Conservation (phyloP, 2,329 filamentous ascomycete species). For the Xylaria sp. region DNA sequence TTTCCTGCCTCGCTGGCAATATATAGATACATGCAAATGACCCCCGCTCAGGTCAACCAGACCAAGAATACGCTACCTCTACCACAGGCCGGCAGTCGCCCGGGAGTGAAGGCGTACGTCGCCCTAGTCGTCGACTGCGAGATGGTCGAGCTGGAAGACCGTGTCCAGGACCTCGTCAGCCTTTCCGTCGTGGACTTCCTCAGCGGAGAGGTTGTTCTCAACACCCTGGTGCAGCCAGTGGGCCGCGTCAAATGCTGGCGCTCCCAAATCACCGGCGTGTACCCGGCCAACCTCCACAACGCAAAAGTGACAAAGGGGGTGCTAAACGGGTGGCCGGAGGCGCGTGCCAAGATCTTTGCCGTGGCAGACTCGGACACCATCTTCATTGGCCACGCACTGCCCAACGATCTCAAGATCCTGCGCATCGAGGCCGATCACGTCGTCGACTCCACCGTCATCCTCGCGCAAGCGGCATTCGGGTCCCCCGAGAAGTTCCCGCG, state of each 20-base stretch:
- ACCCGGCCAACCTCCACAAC: constrained; percentile 39
- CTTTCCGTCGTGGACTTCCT: constrained; percentile 49
- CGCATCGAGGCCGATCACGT: constrained; percentile 49
- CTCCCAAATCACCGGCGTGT: constrained; percentile 48
- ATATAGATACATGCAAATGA: too few species aligned
- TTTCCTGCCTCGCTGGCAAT: background rate
- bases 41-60: background rate
- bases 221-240: constrained; percentile 48
- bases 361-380: constrained; percentile 52
- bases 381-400: constrained; percentile 54
- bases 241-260: constrained; percentile 43
- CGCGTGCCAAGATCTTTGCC: constrained; percentile 49
- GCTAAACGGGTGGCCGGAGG: constrained; percentile 50
- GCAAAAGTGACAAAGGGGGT: constrained; percentile 34
- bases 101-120: constrained; percentile 27
- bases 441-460: constrained; percentile 52
- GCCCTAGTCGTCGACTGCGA: constrained; percentile 55
- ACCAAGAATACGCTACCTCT: background rate
- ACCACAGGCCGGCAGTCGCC: background rate
- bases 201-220: constrained; percentile 52
- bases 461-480: constrained; percentile 43
- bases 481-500: constrained; percentile 11
- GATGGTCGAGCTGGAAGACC: constrained; percentile 47
- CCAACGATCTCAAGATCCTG: constrained; percentile 52
- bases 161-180: constrained; percentile 30